Evolutionary conservation across 1,284 basidiomycete genomes (phyloP).

Genomic region (Golubevia sp.): DNA sequence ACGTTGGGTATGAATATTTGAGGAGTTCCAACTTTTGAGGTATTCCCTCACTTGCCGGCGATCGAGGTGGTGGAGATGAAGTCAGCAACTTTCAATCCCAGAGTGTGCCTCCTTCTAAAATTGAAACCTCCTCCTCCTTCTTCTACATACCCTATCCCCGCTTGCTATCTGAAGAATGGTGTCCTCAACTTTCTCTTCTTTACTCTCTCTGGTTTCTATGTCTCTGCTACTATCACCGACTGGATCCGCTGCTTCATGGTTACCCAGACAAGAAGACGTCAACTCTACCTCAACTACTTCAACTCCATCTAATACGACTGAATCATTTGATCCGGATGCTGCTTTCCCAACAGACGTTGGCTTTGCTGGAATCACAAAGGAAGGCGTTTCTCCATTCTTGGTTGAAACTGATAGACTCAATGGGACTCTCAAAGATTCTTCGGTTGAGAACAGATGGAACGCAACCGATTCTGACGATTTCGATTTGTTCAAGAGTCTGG

Average conservation of each 20-base stretch:
- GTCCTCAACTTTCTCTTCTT: too few relatives aligned
- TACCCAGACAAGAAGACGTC: background rate
- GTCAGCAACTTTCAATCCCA: too few relatives aligned
- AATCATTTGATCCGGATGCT: slow-evolving; percentile 12
- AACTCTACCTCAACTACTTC: background rate
- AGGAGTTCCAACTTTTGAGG: too few relatives aligned
- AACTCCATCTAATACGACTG: slow-evolving; percentile 8
- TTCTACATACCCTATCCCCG: too few relatives aligned
- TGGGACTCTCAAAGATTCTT: slow-evolving; percentile 19
- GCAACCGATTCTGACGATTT: slow-evolving; percentile 19
- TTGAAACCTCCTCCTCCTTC: too few relatives aligned
- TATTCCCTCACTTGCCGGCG: too few relatives aligned
- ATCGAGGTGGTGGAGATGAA: too few relatives aligned
- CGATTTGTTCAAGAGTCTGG: slow-evolving; percentile 40
- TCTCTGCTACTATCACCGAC: too few relatives aligned
- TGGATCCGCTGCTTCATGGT: background rate
- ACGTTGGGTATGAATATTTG: too few relatives aligned
- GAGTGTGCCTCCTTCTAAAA: too few relatives aligned
- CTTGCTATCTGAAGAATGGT: too few relatives aligned
- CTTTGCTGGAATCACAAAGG: slow-evolving; percentile 24
- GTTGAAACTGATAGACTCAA: slow-evolving; percentile 32
- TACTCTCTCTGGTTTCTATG: too few relatives aligned
- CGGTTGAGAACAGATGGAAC: slow-evolving; percentile 26
- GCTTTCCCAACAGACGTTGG: slow-evolving; percentile 51
- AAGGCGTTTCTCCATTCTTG: slow-evolving; percentile 39